Conservation (phyloP, 1,139 yeast genomes). For the Chernovozyma aurita region DNA sequence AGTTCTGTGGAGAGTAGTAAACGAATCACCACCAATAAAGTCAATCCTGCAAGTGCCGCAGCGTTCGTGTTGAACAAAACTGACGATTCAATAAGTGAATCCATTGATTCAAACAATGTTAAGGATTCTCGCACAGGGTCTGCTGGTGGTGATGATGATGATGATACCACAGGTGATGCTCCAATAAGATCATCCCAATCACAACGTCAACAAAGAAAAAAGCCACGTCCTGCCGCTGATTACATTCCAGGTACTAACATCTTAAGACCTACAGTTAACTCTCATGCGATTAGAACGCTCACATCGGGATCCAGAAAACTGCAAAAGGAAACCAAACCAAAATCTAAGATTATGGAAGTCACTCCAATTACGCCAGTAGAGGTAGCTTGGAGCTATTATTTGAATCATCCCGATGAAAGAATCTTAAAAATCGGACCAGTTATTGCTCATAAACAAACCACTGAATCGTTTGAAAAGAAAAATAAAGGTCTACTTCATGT, state of each 20-base stretch:
- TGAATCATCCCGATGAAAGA: slow-evolving; percentile 65
- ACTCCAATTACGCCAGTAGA: slow-evolving; percentile 60
- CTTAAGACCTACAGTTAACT: slow-evolving; percentile 47
- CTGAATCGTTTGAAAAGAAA: slow-evolving; percentile 53
- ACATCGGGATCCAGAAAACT: slow-evolving; percentile 3
- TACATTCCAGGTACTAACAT: slow-evolving; percentile 58
- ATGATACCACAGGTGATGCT: slow-evolving; percentile 5
- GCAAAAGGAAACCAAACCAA: slow-evolving; percentile 15
- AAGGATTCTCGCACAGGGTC: slow-evolving; percentile 6
- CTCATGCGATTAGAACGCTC: slow-evolving; percentile 24
- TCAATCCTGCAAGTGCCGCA: slow-evolving; percentile 42
- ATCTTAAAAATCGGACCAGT: slow-evolving; percentile 62
- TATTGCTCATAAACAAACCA: slow-evolving; percentile 28
- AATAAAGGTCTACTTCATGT: slow-evolving; percentile 55
- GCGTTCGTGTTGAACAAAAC: slow-evolving; percentile 38
- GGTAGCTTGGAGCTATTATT: slow-evolving; percentile 59
- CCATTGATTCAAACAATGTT: slow-evolving; percentile 11
- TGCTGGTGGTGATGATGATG: neutral
- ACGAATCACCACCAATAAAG: slow-evolving; percentile 6
- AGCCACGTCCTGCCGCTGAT: slow-evolving; percentile 16
- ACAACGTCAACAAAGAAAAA: neutral
- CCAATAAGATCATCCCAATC: neutral
- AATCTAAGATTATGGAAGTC: slow-evolving; percentile 36
- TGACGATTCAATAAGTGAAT: slow-evolving; percentile 10
- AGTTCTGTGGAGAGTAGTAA: neutral